Evolutionary conservation across 169 alveolate species (phyloP).

Genomic region (Amoebophrya sp.): DNA sequence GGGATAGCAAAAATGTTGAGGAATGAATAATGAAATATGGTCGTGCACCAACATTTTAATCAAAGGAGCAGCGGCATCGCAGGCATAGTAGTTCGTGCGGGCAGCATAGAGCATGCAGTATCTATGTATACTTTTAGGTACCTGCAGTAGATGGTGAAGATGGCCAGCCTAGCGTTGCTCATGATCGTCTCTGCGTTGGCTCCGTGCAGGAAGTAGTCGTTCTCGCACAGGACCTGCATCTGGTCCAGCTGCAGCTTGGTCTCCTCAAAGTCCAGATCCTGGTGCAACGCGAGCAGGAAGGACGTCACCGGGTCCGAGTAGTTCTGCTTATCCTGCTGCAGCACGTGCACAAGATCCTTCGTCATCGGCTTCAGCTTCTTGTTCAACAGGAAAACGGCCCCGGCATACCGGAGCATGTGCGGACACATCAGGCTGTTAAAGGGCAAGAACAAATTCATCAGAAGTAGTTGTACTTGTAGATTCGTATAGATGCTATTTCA

Average conservation of each 20-base stretch:
- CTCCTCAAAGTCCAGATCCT: background rate
- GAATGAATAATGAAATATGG: too few species aligned
- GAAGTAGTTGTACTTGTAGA: too few species aligned
- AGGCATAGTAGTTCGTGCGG: too few species aligned
- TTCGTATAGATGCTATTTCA: too few species aligned
- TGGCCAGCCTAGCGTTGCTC: background rate
- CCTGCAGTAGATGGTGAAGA: background rate
- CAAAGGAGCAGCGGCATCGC: too few species aligned
- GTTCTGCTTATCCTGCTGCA: background rate
- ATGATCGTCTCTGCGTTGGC: background rate
- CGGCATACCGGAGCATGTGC: background rate
- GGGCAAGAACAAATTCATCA: too few species aligned
- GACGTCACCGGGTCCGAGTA: background rate
- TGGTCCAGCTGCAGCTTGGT: background rate
- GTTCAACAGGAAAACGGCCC: background rate
- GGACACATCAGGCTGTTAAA: background rate
- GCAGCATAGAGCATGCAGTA: too few species aligned
- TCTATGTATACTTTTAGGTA: too few species aligned
- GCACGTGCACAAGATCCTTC: background rate
- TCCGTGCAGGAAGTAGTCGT: background rate
- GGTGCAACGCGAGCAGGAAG: background rate
- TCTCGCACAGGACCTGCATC: background rate
- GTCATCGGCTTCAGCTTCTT: background rate
- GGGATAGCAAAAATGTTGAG: too few species aligned
- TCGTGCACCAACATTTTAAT: too few species aligned